Evolutionary conservation across 2,329 filamentous ascomycete genomes (phyloP), one percentile per base, ranked within the genome.

Genomic region (Sarocladium oryzae): DNA sequence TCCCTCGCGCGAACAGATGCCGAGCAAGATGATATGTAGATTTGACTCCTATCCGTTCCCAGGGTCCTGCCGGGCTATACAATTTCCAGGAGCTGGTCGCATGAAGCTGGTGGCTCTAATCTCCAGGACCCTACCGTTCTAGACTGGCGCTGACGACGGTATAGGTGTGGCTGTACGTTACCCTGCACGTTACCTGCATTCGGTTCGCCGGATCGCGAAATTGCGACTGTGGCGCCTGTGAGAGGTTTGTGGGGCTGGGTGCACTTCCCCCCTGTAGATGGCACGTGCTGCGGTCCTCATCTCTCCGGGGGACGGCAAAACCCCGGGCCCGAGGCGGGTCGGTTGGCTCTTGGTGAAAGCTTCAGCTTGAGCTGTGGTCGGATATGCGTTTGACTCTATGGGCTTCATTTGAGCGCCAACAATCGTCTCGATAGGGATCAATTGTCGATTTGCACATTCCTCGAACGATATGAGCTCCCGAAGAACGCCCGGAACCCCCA

Each of bases 21-120:
- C 24, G 20, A 15, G 18, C 20, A 4, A 13, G 13, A 20, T 48
- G 28, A 30, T 32, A 21, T 48, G 43, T 20, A 32, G 38, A 40
- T 33, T 21, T 13, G 43, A 32, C 43, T 48, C 43, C 43, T 48
- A 48, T 33, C 26, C 40, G 5, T 11, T 28, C 43, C 43, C 43
- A 4, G 18, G 24, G 21, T 20, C n/a, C 16, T 48, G 43, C 43
- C 33, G 43, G 43, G 43, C 15, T 13, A 8, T 33, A 20, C 43
- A 48, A 48, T 48, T 45, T 48, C 43, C 43, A 48, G 43, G 43
- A 23, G 26, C 43, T 33, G 11, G 43, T 48, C 43, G 43, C 43
- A 48, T 48, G 43, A 48, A 48, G 43, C 43, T 33, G 43, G 43
- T 48, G 43, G 43, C 43, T 21, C 43, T n/a, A 48, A 48, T 48